Base-by-base conservation (phyloP, 768 basidiomycete species). In the Calvatia gigantea region DNA sequence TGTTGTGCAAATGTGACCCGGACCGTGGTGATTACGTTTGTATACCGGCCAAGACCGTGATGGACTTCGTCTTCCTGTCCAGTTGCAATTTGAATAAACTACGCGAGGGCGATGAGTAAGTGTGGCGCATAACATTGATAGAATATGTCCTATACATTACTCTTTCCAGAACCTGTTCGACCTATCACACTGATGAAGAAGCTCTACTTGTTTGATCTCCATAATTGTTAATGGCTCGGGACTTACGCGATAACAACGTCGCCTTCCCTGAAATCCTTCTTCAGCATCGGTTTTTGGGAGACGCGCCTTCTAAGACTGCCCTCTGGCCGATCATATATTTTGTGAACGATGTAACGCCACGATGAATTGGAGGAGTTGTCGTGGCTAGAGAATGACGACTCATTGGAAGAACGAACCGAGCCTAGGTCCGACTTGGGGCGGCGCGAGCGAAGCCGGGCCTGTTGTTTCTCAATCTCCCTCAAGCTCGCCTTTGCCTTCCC, bases 121-220 rank as follows among this genome's bases (percentile, higher is more conserved):
- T n/a, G n/a, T n/a, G n/a, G n/a, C 19, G 17, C n/a, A n/a, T n/a
- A n/a, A n/a, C n/a, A n/a, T n/a, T n/a, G n/a, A n/a, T n/a, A n/a
- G n/a, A n/a, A n/a, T n/a, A n/a, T n/a, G n/a, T n/a, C n/a, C n/a
- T n/a, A n/a, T 46, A 51, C 49, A n/a, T 15, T 48, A 27, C 56
- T 57, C 38, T 57, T 57, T 17, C 56, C 56, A 7, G 56, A n/a
- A 11, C 56, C 56, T 14, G 49, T 44, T 15, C 14, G 46, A 4
- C 55, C 55, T 27, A 56, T 49, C 15, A 50, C 27, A 31, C 55
- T 56, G 29, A 21, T 19, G 23, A 31, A 32, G 2, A 17, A 21
- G 11, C 3, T 42, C 8, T n/a, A n/a, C n/a, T n/a, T n/a, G n/a
- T n/a, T 21, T 17, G 25, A 11, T 7, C 17, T 19, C 23, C 9